Conservation (phyloP, 768 basidiomycete genomes). For the Favolaschia claudopus region DNA sequence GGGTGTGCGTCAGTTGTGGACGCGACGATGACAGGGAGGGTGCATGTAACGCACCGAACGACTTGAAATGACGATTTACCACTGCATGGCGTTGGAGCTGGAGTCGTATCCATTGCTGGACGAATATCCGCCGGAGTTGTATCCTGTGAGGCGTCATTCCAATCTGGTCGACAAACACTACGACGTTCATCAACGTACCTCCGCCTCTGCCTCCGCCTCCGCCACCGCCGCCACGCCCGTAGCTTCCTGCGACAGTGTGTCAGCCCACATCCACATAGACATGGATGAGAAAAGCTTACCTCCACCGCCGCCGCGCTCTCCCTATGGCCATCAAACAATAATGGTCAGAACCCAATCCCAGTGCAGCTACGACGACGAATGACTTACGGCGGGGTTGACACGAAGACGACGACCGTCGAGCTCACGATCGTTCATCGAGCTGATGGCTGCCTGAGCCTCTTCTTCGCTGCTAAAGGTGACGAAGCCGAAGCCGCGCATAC, state of each 20-base stretch:
- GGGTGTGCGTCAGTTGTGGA: too few relatives aligned
- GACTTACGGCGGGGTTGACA: slow-evolving; percentile 69
- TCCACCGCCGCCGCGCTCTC: slow-evolving; percentile 54
- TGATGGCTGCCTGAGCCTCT: slow-evolving; percentile 85
- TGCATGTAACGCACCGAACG: too few relatives aligned
- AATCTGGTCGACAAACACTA: too few relatives aligned
- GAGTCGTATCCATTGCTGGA: too few relatives aligned
- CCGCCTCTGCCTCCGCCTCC: slow-evolving; percentile 38
- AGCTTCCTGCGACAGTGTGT: slow-evolving; percentile 29
- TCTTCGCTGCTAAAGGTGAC: slow-evolving; percentile 70
- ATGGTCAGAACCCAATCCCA: background rate
- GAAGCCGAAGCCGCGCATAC: slow-evolving; percentile 96
- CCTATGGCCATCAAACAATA: background rate
- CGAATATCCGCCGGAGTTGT: too few relatives aligned
- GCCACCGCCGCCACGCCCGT: slow-evolving; percentile 33
- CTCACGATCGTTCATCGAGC: slow-evolving; percentile 82
- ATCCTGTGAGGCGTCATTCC: too few relatives aligned
- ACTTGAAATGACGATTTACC: too few relatives aligned
- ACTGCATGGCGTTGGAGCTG: too few relatives aligned
- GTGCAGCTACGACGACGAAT: background rate
- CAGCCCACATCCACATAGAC: slow-evolving; percentile 18
- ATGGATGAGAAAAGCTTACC: slow-evolving; percentile 42
- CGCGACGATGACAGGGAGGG: too few relatives aligned
- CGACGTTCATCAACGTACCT: too few relatives aligned
- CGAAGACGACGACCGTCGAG: slow-evolving; percentile 93